Evolutionary conservation across 768 basidiomycete genomes (phyloP), one percentile per base, ranked within the genome.

Genomic region (Mycena maculata): DNA sequence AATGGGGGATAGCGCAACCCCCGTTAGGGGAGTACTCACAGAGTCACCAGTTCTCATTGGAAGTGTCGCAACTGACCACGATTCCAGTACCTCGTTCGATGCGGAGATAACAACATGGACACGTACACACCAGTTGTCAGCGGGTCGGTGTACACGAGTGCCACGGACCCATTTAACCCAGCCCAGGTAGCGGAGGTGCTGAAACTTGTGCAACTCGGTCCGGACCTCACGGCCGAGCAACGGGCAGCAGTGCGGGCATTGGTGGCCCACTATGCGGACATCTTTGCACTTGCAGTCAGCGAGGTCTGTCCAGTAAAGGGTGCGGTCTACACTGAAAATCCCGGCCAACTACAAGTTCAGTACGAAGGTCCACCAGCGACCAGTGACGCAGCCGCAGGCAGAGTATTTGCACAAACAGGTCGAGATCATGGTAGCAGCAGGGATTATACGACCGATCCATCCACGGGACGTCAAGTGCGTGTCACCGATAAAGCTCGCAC

Each of bases 231-330:
- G 0, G 30, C 44, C 2, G 71, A 64, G 1, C 68, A 86, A 54
- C 55, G 65, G 4, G 16, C 13, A 2, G n/a, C 63, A 13, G 77
- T 83, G 0, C 23, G 47, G 0, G 58, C 36, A 0, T 48, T 83
- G 3, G 33, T 85, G 0, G 39, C 7, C 0, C 61, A 78, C 50
- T 83, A 74, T 57, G 80, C 83, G 0, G 82, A 84, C 65, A 69
- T 76, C 28, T 86, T 83, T 60, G 80, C 81, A 5, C 67, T 84
- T 2, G 76, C 78, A 0, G 67, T 84, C 10, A 74, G 75, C 22
- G 81, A 86, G 63, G 83, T 85, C 3, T 53, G 48, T 1, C 65
- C 71, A 0, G 77, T 84, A 0, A 45, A 71, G 10, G 78, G 76
- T 1, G 76, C 76, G 4, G 70, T 72, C 1, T 82, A 84, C 67